Evolutionary conservation across 2,329 filamentous ascomycete genomes (phyloP).

Genomic region (Fusarium sp.): DNA sequence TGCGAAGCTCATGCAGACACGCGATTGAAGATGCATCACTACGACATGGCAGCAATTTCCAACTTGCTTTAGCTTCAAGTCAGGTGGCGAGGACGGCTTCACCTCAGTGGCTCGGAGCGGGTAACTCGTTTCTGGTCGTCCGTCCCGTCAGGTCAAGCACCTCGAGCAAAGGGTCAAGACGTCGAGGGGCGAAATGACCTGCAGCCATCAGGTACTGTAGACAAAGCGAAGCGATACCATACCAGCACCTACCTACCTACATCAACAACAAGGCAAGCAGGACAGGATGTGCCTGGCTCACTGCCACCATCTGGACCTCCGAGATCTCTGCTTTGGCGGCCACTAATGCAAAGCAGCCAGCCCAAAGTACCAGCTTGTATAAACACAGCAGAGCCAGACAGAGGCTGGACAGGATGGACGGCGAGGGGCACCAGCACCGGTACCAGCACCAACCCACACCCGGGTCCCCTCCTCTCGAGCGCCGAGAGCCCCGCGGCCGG

Average conservation of each 20-base stretch:
- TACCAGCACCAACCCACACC: slow-evolving; percentile 25
- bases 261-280: slow-evolving; percentile 1
- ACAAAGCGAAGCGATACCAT: slow-evolving; percentile 11
- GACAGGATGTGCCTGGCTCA: slow-evolving; percentile 44
- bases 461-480: slow-evolving; percentile 32
- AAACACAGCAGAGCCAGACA: slow-evolving; percentile 29
- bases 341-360: slow-evolving; percentile 48
- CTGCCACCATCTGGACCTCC: slow-evolving; percentile 42
- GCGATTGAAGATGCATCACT: slow-evolving; percentile 38
- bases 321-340: slow-evolving; percentile 47
- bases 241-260: neutral
- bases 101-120: slow-evolving; percentile 35
- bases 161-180: slow-evolving; percentile 23
- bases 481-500: slow-evolving; percentile 31
- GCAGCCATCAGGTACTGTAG: neutral
- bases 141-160: slow-evolving; percentile 31
- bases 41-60: slow-evolving; percentile 41
- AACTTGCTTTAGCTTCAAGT: slow-evolving; percentile 38
- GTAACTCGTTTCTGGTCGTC: slow-evolving; percentile 37
- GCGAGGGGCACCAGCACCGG: slow-evolving; percentile 21
- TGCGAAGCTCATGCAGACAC: slow-evolving; percentile 43
- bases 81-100: slow-evolving; percentile 45
- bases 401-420: slow-evolving; percentile 8
- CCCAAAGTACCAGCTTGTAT: slow-evolving; percentile 37
- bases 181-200: slow-evolving; percentile 34